phyloP scores from a whole-genome alignment of 2,329 filamentous ascomycete genomes.

The Fusarium sambucinum region DNA sequence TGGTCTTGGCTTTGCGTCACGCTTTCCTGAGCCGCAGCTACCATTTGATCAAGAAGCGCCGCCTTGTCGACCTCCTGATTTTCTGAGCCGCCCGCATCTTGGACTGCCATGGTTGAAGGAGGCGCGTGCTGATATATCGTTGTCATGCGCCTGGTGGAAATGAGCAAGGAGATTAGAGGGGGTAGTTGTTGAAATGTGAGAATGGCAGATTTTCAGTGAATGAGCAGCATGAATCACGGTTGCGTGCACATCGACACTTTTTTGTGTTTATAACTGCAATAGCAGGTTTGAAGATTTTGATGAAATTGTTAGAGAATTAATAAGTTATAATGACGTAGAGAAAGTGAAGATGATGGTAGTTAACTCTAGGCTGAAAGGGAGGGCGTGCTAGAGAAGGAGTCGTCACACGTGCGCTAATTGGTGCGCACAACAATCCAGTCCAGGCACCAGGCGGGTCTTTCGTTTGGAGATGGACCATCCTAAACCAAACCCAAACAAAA shows the following conservation, averaged over 20 bases:
- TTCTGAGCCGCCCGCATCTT: slow-evolving; percentile 34
- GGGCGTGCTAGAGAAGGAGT: slow-evolving; percentile 5
- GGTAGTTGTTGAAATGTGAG: not conserved
- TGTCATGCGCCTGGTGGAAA: not conserved
- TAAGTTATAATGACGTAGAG: slow-evolving; percentile 37
- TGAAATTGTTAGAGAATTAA: not conserved
- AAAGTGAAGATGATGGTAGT: slow-evolving; percentile 16
- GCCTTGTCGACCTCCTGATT: slow-evolving; percentile 44
- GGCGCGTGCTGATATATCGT: not conserved
- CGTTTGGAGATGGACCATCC: not conserved
- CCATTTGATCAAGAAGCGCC: slow-evolving; percentile 48
- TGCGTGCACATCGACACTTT: slow-evolving; percentile 11
- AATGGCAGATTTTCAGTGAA: not conserved
- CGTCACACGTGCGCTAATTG: slow-evolving; percentile 27
- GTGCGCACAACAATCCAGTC: slow-evolving; percentile 30
- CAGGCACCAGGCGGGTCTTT: slow-evolving; percentile 30
- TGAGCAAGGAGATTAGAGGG: not conserved
- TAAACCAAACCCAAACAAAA: not conserved
- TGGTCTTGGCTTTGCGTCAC: slow-evolving; percentile 25
- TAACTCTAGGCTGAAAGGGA: slow-evolving; percentile 22
- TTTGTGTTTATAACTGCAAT: not conserved
- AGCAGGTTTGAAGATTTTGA: not conserved
- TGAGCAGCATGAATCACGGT: slow-evolving; percentile 1
- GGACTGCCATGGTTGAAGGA: slow-evolving; percentile 46
- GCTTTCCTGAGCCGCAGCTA: slow-evolving; percentile 50